These are phyloP conservation scores for Entomophthora muscae DNA, from an alignment of 371 early-diverging fungal genomes.

Conservation along the genomic window DNA sequence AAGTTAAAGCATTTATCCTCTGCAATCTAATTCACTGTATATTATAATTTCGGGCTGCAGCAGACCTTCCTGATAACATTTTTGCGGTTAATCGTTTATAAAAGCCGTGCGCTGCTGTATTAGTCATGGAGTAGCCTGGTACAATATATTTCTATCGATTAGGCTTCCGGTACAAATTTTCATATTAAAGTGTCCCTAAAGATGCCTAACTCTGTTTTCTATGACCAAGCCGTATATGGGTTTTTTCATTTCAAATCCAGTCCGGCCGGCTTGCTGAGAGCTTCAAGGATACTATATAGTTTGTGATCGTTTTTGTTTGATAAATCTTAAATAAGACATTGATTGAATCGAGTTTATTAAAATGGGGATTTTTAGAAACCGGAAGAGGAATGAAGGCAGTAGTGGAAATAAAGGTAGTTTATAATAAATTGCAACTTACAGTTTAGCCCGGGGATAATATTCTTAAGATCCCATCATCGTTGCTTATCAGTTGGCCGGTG, in stretches of 20 bases:
- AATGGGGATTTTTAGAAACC: not conserved
- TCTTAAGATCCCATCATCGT: not conserved
- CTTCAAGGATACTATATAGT: not conserved
- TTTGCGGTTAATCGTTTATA: no score
- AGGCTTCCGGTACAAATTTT: no score
- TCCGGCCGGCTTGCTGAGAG: not conserved
- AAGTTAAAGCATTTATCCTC: no score
- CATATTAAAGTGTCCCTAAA: not conserved
- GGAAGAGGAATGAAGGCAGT: not conserved
- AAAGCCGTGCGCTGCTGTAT: no score
- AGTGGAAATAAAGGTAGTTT: not conserved
- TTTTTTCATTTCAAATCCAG: not conserved
- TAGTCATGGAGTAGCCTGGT: no score
- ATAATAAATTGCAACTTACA: not conserved
- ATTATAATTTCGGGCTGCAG: no score
- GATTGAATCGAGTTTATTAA: not conserved
- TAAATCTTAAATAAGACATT: not conserved
- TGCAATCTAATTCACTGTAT: no score
- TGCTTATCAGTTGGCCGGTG: not conserved
- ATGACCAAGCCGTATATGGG: not conserved
- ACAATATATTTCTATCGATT: no score
- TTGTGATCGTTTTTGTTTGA: not conserved
- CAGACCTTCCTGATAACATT: no score
- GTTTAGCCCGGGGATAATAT: not conserved
- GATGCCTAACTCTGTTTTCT: not conserved